Evolutionary conservation across 495 filamentous ascomycete genomes (phyloP).

Genomic region (Penicillium atrosanguineum): DNA sequence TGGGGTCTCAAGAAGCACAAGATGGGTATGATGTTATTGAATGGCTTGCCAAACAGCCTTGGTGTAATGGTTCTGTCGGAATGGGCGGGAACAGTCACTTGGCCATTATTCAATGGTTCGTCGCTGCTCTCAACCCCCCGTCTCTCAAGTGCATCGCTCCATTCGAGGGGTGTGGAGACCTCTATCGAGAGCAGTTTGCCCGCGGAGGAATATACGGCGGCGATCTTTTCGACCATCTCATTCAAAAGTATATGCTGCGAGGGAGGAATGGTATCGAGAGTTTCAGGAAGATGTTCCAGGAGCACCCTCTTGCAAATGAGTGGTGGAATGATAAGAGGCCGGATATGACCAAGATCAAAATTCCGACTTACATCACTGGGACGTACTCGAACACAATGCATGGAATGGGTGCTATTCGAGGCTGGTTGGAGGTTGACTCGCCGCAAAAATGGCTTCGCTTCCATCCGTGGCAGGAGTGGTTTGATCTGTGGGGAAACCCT

Average conservation of each 20-base stretch:
- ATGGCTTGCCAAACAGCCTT: neutral
- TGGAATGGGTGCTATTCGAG: constrained; percentile 4
- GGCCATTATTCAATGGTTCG: neutral
- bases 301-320: constrained; percentile 10
- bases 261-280: neutral
- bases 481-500: neutral
- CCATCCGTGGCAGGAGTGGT: constrained; percentile 6
- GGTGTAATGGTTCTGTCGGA: neutral
- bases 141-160: too few species aligned
- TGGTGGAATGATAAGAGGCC: constrained; percentile 32
- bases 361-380: constrained; percentile 28
- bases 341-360: constrained; percentile 15
- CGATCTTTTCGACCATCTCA: neutral
- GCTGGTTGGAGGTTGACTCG: neutral
- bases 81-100: neutral
- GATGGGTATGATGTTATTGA: neutral
- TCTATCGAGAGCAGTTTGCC: too few species aligned
- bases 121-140: neutral
- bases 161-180: too few species aligned
- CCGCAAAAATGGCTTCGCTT: constrained; percentile 5
- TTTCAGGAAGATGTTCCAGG: neutral
- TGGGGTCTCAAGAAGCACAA: neutral
- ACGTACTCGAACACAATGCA: constrained; percentile 30
- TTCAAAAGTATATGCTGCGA: neutral
- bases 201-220: neutral